Base-by-base conservation (phyloP, 208 protist species). In the Crithidia thermophila region DNA sequence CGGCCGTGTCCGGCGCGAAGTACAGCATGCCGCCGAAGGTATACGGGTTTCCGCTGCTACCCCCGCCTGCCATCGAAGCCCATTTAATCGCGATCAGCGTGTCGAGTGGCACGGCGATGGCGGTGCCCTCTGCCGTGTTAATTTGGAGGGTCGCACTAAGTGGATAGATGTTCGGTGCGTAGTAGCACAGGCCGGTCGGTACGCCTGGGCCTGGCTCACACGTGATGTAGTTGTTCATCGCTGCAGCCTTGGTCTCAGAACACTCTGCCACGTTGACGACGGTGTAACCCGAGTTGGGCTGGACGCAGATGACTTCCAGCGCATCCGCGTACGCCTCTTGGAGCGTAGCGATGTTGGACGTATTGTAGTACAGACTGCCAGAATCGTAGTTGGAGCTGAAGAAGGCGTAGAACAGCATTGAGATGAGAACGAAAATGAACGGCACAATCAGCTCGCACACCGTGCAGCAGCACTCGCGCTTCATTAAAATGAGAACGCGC, bases 361-460 rank as follows among this genome's bases (percentile, higher is more conserved):
- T 7, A 40, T 43, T 27, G 39, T 65, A 84, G 65, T 77, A 84
- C 10, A 20, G 0, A 8, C 6, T 51, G 2, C 43, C 74, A 4
- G 27, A 30, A 21, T 46, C 34, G 0, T 23, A 25, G 16, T 31
- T 33, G 28, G 36, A 64, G 52, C 75, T 75, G 36, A 77, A 80
- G 47, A 81, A 51, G 25, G 28, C 50, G 75, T 79, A 90, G 14
- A 93, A 56, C 5, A 73, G 36, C 18, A 90, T 63, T 4, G 76
- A 63, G 30, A 72, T 76, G 23, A 86, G 21, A 23, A 90, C 75
- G 49, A 93, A 88, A n/a, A 90, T 18, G 65, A 93, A 83, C 8
- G 87, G 84, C 21, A 89, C 79, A 13, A 86, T 2, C 13, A 90
- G 21, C 73, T 89, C 86, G 42, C 72, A 75, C 39, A 73, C 30